Percentiles rank a stretch among this genome's conserved stretches.
Conservation (phyloP, 208 protist genomes). For the Blechomonas ayalai region DNA sequence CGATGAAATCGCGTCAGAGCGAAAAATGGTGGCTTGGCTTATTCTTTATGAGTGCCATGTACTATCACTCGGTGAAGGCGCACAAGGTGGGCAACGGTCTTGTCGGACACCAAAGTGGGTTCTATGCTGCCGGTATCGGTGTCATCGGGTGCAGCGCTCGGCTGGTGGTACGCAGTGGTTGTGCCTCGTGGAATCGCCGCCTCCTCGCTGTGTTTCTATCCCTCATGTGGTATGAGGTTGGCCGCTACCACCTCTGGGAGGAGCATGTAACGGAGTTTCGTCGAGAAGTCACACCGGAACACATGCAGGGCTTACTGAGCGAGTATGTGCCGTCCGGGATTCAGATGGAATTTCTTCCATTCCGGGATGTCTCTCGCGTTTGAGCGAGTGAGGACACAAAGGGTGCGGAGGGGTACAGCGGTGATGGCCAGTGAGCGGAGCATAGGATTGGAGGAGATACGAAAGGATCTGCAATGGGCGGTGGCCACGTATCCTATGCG, state of each 20-base stretch:
- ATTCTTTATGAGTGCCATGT: slow-evolving; percentile 65
- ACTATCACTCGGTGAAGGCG: slow-evolving; percentile 77
- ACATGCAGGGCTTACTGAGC: slow-evolving; percentile 51
- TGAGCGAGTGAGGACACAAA: neutral
- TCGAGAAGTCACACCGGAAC: slow-evolving; percentile 44
- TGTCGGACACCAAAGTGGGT: slow-evolving; percentile 76
- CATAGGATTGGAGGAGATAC: too few species aligned
- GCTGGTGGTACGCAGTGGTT: slow-evolving; percentile 40
- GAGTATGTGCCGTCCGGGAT: slow-evolving; percentile 67
- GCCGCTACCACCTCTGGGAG: slow-evolving; percentile 72
- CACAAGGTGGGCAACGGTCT: slow-evolving; percentile 83
- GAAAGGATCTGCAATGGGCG: too few species aligned
- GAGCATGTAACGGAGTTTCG: slow-evolving; percentile 66
- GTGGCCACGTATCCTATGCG: too few species aligned
- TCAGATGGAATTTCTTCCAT: slow-evolving; percentile 44
- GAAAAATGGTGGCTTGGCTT: slow-evolving; percentile 83
- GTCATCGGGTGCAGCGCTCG: slow-evolving; percentile 42
- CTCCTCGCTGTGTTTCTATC: slow-evolving; percentile 30
- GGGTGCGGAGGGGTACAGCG: neutral
- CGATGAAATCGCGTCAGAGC: slow-evolving; percentile 68
- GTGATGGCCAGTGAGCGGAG: too few species aligned
- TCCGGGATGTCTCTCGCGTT: slow-evolving; percentile 10
- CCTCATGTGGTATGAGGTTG: slow-evolving; percentile 84
- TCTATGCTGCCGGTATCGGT: slow-evolving; percentile 78
- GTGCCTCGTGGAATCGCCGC: slow-evolving; percentile 13